Conservation (phyloP, 1,284 basidiomycete genomes). For the Sporisorium exsertum region DNA sequence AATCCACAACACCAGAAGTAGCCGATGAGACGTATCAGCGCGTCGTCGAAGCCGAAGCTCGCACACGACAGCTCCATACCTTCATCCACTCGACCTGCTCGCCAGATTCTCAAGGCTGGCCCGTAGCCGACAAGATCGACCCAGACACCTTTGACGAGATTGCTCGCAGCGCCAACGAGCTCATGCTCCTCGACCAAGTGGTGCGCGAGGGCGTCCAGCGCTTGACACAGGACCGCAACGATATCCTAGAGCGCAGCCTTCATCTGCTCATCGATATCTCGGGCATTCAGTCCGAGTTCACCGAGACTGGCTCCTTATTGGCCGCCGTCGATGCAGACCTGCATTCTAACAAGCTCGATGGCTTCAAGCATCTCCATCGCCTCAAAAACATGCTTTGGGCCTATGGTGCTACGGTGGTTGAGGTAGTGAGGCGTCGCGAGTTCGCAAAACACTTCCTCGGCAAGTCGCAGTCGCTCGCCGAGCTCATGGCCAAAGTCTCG, state of each 20-base stretch:
- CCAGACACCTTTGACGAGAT: slow-evolving; percentile 41
- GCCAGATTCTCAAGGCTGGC: slow-evolving; percentile 61
- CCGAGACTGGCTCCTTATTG: slow-evolving; percentile 55
- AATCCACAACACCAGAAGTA: slow-evolving; percentile 49
- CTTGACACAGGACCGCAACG: slow-evolving; percentile 64
- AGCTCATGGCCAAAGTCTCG: slow-evolving; percentile 65
- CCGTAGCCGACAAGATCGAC: slow-evolving; percentile 57
- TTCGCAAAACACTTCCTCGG: slow-evolving; percentile 72
- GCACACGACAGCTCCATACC: slow-evolving; percentile 33
- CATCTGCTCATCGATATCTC: slow-evolving; percentile 65
- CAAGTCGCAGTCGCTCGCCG: slow-evolving; percentile 62
- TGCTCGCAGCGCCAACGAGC: slow-evolving; percentile 48
- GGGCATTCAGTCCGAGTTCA: slow-evolving; percentile 66
- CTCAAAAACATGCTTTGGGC: slow-evolving; percentile 90
- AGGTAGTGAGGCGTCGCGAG: slow-evolving; percentile 88
- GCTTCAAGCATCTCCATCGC: slow-evolving; percentile 88
- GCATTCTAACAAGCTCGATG: slow-evolving; percentile 72
- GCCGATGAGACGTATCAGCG: slow-evolving; percentile 57
- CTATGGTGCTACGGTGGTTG: slow-evolving; percentile 90
- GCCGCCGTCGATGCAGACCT: slow-evolving; percentile 59
- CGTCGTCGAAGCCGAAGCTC: slow-evolving; percentile 36
- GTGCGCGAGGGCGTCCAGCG: slow-evolving; percentile 53
- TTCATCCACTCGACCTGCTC: slow-evolving; percentile 53
- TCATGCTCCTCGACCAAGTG: slow-evolving; percentile 57
- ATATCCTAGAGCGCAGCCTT: slow-evolving; percentile 60